phyloP scores from a whole-genome alignment of 2,329 filamentous ascomycete genomes.

The Botrytis medusae region DNA sequence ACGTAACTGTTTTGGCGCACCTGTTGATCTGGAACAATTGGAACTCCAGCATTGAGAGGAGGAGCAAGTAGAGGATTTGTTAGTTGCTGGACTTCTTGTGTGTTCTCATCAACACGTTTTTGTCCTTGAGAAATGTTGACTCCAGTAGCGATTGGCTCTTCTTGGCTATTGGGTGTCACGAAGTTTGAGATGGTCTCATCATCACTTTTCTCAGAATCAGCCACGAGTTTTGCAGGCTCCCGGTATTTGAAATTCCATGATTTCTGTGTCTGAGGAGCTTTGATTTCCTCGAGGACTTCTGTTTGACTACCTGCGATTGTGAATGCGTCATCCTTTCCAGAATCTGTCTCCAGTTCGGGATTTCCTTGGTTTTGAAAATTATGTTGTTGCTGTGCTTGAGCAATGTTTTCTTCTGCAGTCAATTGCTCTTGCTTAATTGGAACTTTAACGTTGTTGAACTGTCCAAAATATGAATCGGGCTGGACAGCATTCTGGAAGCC shows the following conservation, averaged over 20 bases:
- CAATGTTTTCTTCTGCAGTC: no score
- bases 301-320: neutral
- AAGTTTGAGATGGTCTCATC: neutral
- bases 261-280: neutral
- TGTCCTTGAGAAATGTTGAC: neutral
- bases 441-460: neutral
- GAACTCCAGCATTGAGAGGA: neutral
- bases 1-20: neutral
- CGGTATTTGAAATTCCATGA: neutral
- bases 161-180: neutral
- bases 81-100: neutral
- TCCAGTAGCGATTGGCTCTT: neutral
- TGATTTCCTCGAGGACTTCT: neutral
- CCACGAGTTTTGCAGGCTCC: accelerated
- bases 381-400: neutral
- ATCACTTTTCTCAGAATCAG: neutral
- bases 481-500: neutral
- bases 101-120: neutral
- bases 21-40: neutral
- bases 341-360: accelerated
- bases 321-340: accelerated
- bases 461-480: neutral
- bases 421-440: neutral
- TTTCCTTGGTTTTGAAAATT: no score
- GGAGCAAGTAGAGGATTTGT: neutral